Evolutionary conservation across 805 yeast species (phyloP), one percentile per base, ranked within the genome.

Genomic region (Pichia sporocuriosa): DNA sequence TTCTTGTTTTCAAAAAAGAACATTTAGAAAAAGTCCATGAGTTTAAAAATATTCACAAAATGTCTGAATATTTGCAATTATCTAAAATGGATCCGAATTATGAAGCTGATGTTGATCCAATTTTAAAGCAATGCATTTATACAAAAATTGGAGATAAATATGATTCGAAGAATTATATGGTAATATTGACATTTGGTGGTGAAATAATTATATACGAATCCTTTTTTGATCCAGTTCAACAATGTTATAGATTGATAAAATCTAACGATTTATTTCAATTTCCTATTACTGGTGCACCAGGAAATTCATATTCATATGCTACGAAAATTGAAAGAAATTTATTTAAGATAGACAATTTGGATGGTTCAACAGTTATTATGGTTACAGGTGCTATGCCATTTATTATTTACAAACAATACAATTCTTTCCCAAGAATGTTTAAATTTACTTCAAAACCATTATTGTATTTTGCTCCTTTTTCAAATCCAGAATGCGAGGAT

Each of bases 161-260:
- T 26, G 47, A 56, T 23, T 68, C 72, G 33, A 81, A 79, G 36
- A 88, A 84, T 50, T 78, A 78, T 56, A 58, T 88, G 44, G 70
- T 87, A 0, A 67, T 85, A 7, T 62, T 86, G 38, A 87, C 95
- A 0, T 75, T 79, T 55, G 93, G 94, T 40, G 95, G 94, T 51
- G 93, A 86, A 57, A 65, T 87, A 2, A 65, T 77, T 27, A 63
- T 84, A 38, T 88, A 87, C 58, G 78, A 77, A 50, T 63, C 79
- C 27, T 76, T 62, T 46, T 65, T 66, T 45, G 76, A 70, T 51
- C 45, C 57, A 6, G 29, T 39, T 16, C 50, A 45, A 10, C 72
- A 73, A 15, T 70, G 59, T 21, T 70, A 58, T 47, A 59, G 55
- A 37, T 66, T 70, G 29, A 48, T 54, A 37, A 75, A 71, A 55